phyloP scores from a whole-genome alignment of 2,329 filamentous ascomycete species.

The Alternaria consortialis region DNA sequence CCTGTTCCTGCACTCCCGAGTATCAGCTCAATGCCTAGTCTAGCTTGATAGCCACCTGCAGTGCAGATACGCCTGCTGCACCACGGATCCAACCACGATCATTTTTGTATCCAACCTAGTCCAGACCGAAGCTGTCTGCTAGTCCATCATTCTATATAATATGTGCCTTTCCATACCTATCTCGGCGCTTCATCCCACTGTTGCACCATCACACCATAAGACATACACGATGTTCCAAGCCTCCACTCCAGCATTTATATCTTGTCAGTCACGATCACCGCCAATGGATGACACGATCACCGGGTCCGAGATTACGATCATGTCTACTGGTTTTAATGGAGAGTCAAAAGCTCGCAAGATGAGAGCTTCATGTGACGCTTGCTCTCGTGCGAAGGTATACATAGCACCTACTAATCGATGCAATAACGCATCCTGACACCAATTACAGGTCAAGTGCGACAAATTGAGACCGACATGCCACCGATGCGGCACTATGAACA shows the following conservation, averaged over 20 bases:
- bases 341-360: conserved; percentile 49
- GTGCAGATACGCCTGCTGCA: conserved; percentile 34
- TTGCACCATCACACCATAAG: conserved; percentile 16
- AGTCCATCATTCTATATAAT: conserved; percentile 44
- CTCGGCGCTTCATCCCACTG: conserved; percentile 20
- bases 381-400: conserved; percentile 47
- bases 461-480: conserved; percentile 50
- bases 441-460: conserved; percentile 46
- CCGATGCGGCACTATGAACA: conserved; percentile 48
- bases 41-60: conserved; percentile 30
- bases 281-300: conserved; percentile 36
- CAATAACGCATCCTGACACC: conserved; percentile 9
- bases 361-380: conserved; percentile 51
- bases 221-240: conserved; percentile 43
- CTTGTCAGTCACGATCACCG: conserved; percentile 35
- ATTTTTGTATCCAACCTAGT: conserved; percentile 30
- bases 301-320: conserved; percentile 28
- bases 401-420: background rate
- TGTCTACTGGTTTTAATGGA: conserved; percentile 32
- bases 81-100: conserved; percentile 34
- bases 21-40: conserved; percentile 44
- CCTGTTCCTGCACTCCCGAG: conserved; percentile 39
- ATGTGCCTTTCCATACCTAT: conserved; percentile 29
- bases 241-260: conserved; percentile 35
- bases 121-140: conserved; percentile 23